Evolutionary conservation across 371 early-diverging fungal genomes (phyloP), one percentile per base, ranked within the genome.

Genomic region (Rhizomucor miehei): DNA sequence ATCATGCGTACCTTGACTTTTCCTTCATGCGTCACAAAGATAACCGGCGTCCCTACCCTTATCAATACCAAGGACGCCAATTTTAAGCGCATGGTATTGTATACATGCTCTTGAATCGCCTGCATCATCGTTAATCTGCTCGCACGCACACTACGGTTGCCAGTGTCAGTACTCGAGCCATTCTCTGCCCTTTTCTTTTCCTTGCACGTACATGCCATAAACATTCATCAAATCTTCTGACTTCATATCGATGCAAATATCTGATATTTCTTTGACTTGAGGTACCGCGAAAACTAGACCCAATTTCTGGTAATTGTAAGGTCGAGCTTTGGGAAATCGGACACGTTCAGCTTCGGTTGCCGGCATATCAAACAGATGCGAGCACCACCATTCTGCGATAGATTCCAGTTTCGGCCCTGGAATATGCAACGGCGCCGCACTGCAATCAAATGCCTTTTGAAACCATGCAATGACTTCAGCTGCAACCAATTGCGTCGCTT

Each of bases 361-460:
- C 14, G 41, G 41, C 19, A 41, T 41, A 41, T 41, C 41, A 41
- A 19, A 41, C 12, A 41, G 11, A 41, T 41, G 41, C 3, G 41
- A 41, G 19, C 41, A 41, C 41, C 41, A 41, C 41, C 41, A 41
- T 19, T 41, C 41, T 3, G 11, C 41, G 6, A 41, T 41, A 6
- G 41, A 41, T 14, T 41, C 14, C 12, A 41, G 12, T 12, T 41
- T 41, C 16, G 16, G 3, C 6, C 41, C 19, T 14, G 41, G 41
- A 6, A 41, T 16, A 14, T 16, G 16, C 6, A 41, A 19, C 3
- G 41, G 16, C 14, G 12, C 3, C 6, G 19, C 19, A 3, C 6
- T 41, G 41, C 41, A 41, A 37, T 51, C 40, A 34, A 40, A 39
- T 4, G 51, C 51, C 17, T 20, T 14, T 51, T 51, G 13, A 19